A percentile compares a stretch with the other conserved stretches of the same genome.
Conservation (phyloP, 805 yeast species). For the Candida khao-thaluensis region DNA sequence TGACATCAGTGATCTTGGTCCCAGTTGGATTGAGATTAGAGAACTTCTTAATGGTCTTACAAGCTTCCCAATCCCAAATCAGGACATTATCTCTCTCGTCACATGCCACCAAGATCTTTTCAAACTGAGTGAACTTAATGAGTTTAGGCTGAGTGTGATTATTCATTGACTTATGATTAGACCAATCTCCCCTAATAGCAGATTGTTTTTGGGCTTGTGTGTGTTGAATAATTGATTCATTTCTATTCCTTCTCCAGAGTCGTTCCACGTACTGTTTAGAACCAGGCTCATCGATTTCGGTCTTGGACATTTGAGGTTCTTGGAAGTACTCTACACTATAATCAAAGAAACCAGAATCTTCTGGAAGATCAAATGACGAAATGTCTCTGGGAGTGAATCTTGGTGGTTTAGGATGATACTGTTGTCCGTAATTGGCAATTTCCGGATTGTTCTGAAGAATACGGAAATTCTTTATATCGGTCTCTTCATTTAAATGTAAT, state of each 20-base stretch:
- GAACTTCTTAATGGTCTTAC: slow-evolving; percentile 60
- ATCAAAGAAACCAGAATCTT: slow-evolving; percentile 64
- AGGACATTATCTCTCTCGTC: slow-evolving; percentile 83
- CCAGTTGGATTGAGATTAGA: slow-evolving; percentile 85
- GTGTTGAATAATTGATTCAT: slow-evolving; percentile 79
- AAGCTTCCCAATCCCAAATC: slow-evolving; percentile 83
- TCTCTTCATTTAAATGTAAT: slow-evolving; percentile 42
- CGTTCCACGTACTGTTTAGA: slow-evolving; percentile 79
- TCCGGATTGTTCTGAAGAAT: slow-evolving; percentile 38
- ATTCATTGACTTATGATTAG: slow-evolving; percentile 55
- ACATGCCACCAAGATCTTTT: slow-evolving; percentile 71
- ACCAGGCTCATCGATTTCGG: slow-evolving; percentile 89
- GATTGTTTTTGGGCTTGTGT: slow-evolving; percentile 88
- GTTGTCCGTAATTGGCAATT: slow-evolving; percentile 38
- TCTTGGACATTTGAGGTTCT: slow-evolving; percentile 88
- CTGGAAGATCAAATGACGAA: slow-evolving; percentile 40
- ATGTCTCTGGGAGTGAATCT: slow-evolving; percentile 43
- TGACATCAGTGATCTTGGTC: slow-evolving; percentile 82
- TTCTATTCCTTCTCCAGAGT: slow-evolving; percentile 86
- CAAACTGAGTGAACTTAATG: slow-evolving; percentile 85
- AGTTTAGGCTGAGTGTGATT: slow-evolving; percentile 79
- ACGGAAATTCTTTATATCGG: slow-evolving; percentile 36
- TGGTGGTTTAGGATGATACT: slow-evolving; percentile 57
- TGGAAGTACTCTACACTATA: slow-evolving; percentile 89
- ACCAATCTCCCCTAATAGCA: slow-evolving; percentile 87